Percentiles rank a stretch among this genome's conserved stretches.
These are phyloP conservation scores for Euclidium syriacum DNA, from an alignment of 345 rosid genomes.

Conservation along the genomic window DNA sequence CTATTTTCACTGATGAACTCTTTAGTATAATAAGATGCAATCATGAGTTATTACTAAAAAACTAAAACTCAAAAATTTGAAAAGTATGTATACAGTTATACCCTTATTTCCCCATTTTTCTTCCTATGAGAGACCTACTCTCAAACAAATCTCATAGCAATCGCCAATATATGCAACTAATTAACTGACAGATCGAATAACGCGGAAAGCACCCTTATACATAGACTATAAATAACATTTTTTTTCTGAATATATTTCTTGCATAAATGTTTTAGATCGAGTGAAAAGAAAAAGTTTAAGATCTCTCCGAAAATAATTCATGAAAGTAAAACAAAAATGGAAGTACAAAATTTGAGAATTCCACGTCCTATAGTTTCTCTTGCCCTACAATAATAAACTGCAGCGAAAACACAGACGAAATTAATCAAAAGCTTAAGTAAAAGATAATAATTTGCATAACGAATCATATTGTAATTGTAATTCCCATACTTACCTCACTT, in stretches of 20 bases:
- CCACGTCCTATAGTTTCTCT: not conserved
- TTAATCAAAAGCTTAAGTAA: not conserved
- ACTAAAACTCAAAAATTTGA: no score
- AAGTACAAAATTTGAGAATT: not conserved
- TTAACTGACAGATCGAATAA: no score
- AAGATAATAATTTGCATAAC: not conserved
- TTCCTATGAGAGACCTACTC: no score
- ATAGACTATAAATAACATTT: no score
- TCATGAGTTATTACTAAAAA: no score
- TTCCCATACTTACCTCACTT: conserved; percentile 11
- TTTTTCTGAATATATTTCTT: not conserved
- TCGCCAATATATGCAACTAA: no score
- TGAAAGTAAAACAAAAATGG: not conserved
- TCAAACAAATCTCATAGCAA: no score
- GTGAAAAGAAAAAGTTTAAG: not conserved
- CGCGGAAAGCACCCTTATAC: not conserved
- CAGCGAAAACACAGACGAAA: not conserved
- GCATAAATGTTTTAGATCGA: not conserved
- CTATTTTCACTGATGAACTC: no score
- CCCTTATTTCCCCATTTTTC: no score
- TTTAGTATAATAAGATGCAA: no score
- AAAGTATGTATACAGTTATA: no score
- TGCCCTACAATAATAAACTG: not conserved
- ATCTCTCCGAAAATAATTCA: conserved; percentile 4
- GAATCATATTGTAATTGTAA: not conserved